Evolutionary conservation across 371 early-diverging fungal species (phyloP).

Genomic region (Phascolomyces articulosus): DNA sequence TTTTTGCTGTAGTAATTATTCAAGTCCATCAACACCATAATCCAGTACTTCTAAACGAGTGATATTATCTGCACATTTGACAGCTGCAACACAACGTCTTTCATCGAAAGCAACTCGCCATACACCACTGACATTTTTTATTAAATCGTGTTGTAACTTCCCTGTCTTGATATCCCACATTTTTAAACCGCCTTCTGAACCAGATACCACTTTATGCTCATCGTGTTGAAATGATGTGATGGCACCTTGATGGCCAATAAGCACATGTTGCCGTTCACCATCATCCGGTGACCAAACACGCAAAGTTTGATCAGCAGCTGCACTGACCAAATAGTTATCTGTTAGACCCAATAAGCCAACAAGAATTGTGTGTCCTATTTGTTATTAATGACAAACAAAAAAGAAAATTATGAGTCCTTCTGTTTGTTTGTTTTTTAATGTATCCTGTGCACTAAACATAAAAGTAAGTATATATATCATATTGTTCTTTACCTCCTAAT

Average conservation of each 20-base stretch:
- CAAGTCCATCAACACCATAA: constrained; percentile 9
- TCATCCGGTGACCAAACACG: constrained; percentile 91
- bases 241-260: constrained; percentile 77
- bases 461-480: too few relatives aligned
- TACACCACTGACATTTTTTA: constrained; percentile 76
- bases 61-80: constrained; percentile 10
- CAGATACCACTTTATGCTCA: constrained; percentile 85
- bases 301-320: constrained; percentile 95
- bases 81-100: constrained; percentile 68
- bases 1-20: too few relatives aligned
- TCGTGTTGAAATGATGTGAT: constrained; percentile 97
- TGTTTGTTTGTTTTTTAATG: too few relatives aligned
- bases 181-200: constrained; percentile 93
- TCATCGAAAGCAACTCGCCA: constrained; percentile 95
- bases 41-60: constrained; percentile 16
- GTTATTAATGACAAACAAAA: too few relatives aligned
- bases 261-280: constrained; percentile 67
- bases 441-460: too few relatives aligned
- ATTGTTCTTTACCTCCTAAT: constrained; percentile 13
- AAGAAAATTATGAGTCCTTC: too few relatives aligned
- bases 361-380: constrained; percentile 82
- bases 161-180: constrained; percentile 93
- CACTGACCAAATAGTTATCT: constrained; percentile 84
- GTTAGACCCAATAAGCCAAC: constrained; percentile 92
- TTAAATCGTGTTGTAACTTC: constrained; percentile 74